Base-by-base conservation (phyloP, 176 grass and related monocot species). In the Elymus sibiricus region DNA sequence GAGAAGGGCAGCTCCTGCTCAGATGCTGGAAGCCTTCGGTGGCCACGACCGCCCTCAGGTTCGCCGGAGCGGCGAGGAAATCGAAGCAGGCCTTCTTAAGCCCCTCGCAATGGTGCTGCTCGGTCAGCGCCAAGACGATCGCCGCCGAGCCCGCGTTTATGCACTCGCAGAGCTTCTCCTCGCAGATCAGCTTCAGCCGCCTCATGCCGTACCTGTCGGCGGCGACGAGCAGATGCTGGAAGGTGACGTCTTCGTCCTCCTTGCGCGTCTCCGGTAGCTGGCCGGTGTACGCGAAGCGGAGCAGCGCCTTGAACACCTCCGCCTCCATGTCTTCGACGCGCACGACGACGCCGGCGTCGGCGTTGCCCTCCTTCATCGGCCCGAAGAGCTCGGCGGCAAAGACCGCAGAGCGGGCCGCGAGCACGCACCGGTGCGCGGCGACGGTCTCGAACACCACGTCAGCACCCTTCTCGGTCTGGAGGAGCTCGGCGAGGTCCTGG, bases 391-490 rank as follows among this genome's bases (percentile, higher is more conserved):
- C 42, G 0, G 71, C 42, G 7, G 24, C 16, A 25, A 74, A 74
- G 14, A 74, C 71, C 3, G 71, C 5, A 0, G 71, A 74, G 71
- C 71, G 25, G 40, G 71, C 71, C 4, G 71, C 71, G 25, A 74
- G 71, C 71, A 74, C 25, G 42, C 71, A 74, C 7, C 71, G 25
- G 42, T 74, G 71, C 3, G 25, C 71, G 14, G 71, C 14, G 6
- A 74, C 14, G 13, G 71, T 74, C 42, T 74, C 42, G 42, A 74
- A 74, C 7, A 74, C 71, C 71, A 74, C 71, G 25, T 74, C 42
- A 1, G 71, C 71, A 14, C 71, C 71, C 14, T 19, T 74, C 71
- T 49, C 25, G 14, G 42, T 74, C 7, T 2, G 0, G 4, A 74
- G 71, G 14, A 74, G 71, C 6, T 5, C 7, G 25, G 11, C 25